These are phyloP conservation scores for Lentinula detonsa DNA, from an alignment of 768 basidiomycete genomes.

Conservation along the genomic window DNA sequence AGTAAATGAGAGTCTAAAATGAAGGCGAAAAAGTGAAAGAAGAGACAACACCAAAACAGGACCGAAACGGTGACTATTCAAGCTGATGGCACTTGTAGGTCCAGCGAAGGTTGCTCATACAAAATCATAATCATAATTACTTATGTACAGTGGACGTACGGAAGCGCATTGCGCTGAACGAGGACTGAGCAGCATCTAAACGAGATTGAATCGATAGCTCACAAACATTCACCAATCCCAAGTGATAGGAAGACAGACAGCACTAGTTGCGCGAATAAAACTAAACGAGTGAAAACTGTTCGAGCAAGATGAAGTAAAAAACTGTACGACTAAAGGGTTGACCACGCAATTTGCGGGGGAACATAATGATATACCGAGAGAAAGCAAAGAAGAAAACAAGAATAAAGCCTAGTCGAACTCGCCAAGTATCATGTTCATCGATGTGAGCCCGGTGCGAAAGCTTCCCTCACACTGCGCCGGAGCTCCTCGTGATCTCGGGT, in stretches of 20 bases:
- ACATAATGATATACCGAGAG: not conserved
- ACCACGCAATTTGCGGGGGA: not conserved
- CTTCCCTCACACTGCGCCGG: constrained; percentile 76
- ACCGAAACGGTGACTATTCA: no score
- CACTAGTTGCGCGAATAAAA: constrained; percentile 11
- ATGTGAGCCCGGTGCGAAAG: constrained; percentile 64
- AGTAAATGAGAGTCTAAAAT: no score
- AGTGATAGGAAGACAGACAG: not conserved
- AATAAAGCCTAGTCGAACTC: not conserved
- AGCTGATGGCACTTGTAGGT: no score
- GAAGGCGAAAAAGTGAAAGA: no score
- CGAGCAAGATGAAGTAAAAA: constrained; percentile 12
- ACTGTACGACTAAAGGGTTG: constrained; percentile 4
- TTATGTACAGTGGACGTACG: not conserved
- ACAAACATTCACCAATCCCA: not conserved
- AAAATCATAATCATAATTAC: not conserved
- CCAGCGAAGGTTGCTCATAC: not conserved
- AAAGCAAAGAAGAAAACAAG: constrained; percentile 7
- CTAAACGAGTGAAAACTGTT: constrained; percentile 1
- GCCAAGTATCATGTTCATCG: constrained; percentile 23
- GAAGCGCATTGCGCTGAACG: not conserved
- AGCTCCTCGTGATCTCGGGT: constrained; percentile 75
- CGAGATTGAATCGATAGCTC: not conserved
- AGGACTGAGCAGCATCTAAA: not conserved
- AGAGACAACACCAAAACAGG: no score